These are phyloP conservation scores for Pecoramyces ruminantium DNA, from an alignment of 192 early-diverging fungal genomes.

Conservation along the genomic window DNA sequence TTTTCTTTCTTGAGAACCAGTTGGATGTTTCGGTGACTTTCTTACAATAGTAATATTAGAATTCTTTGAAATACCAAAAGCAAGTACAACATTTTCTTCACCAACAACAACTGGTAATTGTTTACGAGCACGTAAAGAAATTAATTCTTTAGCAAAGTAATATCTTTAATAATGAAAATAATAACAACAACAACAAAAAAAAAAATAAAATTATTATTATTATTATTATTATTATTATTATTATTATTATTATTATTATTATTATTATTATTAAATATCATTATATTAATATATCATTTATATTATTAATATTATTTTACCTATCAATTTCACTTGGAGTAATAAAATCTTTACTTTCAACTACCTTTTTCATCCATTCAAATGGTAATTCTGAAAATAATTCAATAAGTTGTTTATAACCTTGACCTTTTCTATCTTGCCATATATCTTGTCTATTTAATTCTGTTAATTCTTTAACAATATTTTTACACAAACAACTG, in stretches of 20 bases:
- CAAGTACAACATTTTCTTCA: conserved; percentile 39
- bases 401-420: conserved; percentile 23
- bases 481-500: conserved; percentile 21
- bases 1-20: not conserved
- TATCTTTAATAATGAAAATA: too few species aligned
- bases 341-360: conserved; percentile 29
- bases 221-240: not conserved
- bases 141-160: conserved; percentile 32
- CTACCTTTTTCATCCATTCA: conserved; percentile 41
- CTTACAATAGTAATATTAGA: conserved; percentile 37
- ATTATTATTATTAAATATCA: too few species aligned
- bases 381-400: conserved; percentile 35
- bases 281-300: not conserved
- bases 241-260: too few species aligned
- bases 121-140: conserved; percentile 15
- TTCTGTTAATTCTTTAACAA: conserved; percentile 21
- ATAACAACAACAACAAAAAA: too few species aligned
- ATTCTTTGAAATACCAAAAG: conserved; percentile 25
- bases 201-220: not conserved
- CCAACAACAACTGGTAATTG: conserved; percentile 15
- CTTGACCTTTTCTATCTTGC: conserved; percentile 24
- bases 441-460: conserved; percentile 18
- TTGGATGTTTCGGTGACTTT: conserved; percentile 16
- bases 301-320: conserved; percentile 5
- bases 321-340: conserved; percentile 38